Evolutionary conservation across 148 eudicot species (phyloP).

Genomic region (Fagopyrum homotropicum): DNA sequence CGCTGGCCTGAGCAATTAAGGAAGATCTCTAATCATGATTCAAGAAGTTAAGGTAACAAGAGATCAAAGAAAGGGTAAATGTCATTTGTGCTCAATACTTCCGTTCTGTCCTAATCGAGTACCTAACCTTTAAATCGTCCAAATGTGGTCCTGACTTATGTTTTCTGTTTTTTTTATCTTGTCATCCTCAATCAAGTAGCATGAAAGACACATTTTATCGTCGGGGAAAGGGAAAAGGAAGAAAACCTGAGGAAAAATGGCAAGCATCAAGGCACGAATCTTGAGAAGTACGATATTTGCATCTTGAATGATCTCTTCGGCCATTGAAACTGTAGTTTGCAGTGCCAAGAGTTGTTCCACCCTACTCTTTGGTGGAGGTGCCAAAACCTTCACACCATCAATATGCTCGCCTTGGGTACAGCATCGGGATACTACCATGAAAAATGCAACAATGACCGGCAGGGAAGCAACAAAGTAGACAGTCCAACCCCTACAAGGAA

Average conservation of each 20-base stretch:
- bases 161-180: background rate
- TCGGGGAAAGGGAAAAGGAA: background rate
- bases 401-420: slow-evolving; percentile 41
- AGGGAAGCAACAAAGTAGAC: slow-evolving; percentile 39
- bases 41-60: background rate
- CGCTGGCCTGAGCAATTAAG: slow-evolving; percentile 53
- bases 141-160: no score
- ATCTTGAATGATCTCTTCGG: slow-evolving; percentile 76
- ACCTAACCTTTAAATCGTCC: no score
- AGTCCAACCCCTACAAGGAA: slow-evolving; percentile 76
- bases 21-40: background rate
- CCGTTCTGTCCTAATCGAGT: no score
- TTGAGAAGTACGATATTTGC: slow-evolving; percentile 79
- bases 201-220: no score
- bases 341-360: slow-evolving; percentile 95
- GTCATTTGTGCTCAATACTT: background rate
- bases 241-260: slow-evolving; percentile 86
- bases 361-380: slow-evolving; percentile 74
- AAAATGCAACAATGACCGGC: slow-evolving; percentile 40
- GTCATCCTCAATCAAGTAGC: no score
- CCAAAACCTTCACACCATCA: slow-evolving; percentile 53
- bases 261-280: slow-evolving; percentile 61
- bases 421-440: slow-evolving; percentile 55
- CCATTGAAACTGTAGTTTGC: slow-evolving; percentile 78
- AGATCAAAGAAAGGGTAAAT: background rate